These are phyloP conservation scores for Musa balbisiana DNA, from an alignment of 202 grass and related monocot species.

Conservation along the genomic window DNA sequence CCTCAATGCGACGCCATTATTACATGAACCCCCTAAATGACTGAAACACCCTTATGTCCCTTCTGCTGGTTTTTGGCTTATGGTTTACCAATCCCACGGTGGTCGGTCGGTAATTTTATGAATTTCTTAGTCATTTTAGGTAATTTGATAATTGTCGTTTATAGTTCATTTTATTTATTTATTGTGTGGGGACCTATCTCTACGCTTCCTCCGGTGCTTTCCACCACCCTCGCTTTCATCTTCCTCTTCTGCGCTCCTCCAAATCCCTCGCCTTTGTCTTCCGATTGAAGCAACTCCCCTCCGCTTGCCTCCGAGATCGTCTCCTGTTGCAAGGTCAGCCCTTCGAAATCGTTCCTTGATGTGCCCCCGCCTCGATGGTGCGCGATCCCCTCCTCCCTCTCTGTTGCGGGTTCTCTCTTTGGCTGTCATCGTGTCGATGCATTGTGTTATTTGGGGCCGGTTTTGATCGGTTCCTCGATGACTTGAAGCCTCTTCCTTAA, in stretches of 20 bases:
- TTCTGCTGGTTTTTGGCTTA: neutral
- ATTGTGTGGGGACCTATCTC: neutral
- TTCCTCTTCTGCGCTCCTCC: neutral
- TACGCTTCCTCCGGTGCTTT: neutral
- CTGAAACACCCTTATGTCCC: neutral
- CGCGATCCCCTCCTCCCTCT: neutral
- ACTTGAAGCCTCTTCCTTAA: too few species aligned
- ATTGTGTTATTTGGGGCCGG: neutral
- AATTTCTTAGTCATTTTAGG: neutral
- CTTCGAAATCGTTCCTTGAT: neutral
- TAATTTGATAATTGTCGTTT: neutral
- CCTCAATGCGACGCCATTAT: neutral
- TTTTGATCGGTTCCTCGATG: neutral
- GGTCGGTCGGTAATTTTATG: neutral
- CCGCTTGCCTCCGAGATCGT: neutral
- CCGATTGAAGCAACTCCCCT: neutral
- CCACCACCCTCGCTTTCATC: neutral
- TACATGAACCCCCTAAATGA: neutral
- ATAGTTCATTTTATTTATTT: slow-evolving; percentile 7
- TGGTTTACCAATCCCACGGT: too few species aligned
- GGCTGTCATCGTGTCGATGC: neutral
- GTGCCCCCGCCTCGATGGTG: neutral
- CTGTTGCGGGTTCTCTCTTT: neutral
- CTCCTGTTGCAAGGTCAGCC: too few species aligned
- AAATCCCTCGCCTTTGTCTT: neutral